These are phyloP conservation scores for Saturnispora kantuleensis DNA, from an alignment of 805 yeast species.

Conservation along the genomic window DNA sequence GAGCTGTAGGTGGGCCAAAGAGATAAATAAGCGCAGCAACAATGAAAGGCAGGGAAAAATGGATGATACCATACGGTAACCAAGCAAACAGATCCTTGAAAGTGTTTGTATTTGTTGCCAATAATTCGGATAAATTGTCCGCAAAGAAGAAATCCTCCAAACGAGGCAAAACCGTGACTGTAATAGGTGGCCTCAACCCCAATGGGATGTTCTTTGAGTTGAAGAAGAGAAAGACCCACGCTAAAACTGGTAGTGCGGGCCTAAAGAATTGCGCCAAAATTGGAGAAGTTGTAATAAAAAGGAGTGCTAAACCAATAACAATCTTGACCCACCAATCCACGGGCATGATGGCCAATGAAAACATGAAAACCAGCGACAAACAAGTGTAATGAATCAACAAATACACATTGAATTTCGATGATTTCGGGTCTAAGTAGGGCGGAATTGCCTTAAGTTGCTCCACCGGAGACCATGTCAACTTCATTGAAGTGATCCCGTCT, in stretches of 20 bases:
- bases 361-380: conserved; percentile 15
- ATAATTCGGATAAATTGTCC: conserved; percentile 75
- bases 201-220: conserved; percentile 67
- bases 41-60: conserved; percentile 84
- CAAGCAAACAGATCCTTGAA: conserved; percentile 77
- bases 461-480: neutral
- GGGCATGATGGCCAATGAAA: conserved; percentile 20
- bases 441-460: neutral
- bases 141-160: conserved; percentile 90
- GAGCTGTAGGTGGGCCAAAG: conserved; percentile 84
- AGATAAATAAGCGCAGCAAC: conserved; percentile 69
- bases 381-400: conserved; percentile 14
- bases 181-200: conserved; percentile 70
- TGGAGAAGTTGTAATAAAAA: conserved; percentile 46
- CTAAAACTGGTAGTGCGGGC: conserved; percentile 70
- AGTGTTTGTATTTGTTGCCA: conserved; percentile 64
- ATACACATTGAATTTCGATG: neutral
- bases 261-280: conserved; percentile 77
- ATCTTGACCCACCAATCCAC: conserved; percentile 14
- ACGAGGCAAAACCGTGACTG: conserved; percentile 85
- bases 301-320: conserved; percentile 8
- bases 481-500: neutral
- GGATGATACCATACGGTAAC: conserved; percentile 90
- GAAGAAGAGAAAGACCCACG: conserved; percentile 84
- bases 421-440: neutral